phyloP scores from a whole-genome alignment of 2,329 filamentous ascomycete species.

The Didymella pinodella region DNA sequence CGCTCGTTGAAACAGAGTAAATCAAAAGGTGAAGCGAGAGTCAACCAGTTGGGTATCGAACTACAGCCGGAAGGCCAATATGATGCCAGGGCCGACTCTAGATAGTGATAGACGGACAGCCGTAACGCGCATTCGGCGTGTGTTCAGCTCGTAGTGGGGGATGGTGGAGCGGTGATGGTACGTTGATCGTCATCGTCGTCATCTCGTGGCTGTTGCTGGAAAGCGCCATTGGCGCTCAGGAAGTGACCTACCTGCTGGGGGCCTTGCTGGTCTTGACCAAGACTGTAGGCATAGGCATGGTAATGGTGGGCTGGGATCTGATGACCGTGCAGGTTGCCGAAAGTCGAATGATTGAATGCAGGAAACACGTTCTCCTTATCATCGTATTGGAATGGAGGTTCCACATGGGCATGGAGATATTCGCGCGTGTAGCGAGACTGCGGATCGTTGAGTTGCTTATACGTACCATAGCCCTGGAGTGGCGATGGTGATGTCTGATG shows the following conservation, averaged over 20 bases:
- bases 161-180: slow-evolving; percentile 49
- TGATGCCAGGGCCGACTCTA: neutral
- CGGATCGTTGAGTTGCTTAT: slow-evolving; percentile 40
- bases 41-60: slow-evolving; percentile 16
- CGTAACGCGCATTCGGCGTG: slow-evolving; percentile 22
- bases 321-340: slow-evolving; percentile 37
- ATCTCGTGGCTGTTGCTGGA: slow-evolving; percentile 35
- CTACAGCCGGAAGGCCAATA: slow-evolving; percentile 7
- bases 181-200: slow-evolving; percentile 46
- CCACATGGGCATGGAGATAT: neutral
- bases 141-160: slow-evolving; percentile 41
- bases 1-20: slow-evolving; percentile 24
- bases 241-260: slow-evolving; percentile 38
- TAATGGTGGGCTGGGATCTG: slow-evolving; percentile 37
- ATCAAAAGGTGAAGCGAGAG: slow-evolving; percentile 36
- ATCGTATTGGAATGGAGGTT: slow-evolving; percentile 35
- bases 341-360: slow-evolving; percentile 34
- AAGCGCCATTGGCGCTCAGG: slow-evolving; percentile 33
- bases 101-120: neutral
- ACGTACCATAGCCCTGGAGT: slow-evolving; percentile 34
- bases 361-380: slow-evolving; percentile 47
- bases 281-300: slow-evolving; percentile 39
- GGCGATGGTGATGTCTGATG: slow-evolving; percentile 38
- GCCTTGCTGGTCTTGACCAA: slow-evolving; percentile 40
- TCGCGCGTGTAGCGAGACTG: neutral